Conservation (phyloP, 495 filamentous ascomycete species). For the Aspergillus nanangensis region DNA sequence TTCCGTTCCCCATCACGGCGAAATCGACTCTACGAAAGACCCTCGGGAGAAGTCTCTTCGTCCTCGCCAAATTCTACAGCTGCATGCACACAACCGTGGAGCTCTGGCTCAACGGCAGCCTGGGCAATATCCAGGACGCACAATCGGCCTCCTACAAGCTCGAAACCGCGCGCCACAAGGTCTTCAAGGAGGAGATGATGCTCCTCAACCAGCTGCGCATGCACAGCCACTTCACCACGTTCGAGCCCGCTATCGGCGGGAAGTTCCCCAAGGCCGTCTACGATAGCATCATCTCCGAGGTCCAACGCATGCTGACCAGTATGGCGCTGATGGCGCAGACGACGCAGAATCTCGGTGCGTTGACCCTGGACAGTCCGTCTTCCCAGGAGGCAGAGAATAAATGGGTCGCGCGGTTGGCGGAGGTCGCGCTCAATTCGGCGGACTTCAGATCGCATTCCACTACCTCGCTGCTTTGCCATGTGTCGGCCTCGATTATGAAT, state of each 20-base stretch:
- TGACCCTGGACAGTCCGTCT: conserved; percentile 11
- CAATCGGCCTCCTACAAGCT: conserved; percentile 17
- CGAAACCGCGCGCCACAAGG: conserved; percentile 17
- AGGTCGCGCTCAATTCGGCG: conserved; percentile 26
- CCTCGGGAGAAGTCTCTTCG: conserved; percentile 61
- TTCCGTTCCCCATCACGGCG: conserved; percentile 68
- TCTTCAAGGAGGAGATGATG: conserved; percentile 32
- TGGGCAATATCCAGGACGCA: conserved; percentile 45
- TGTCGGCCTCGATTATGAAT: conserved; percentile 60
- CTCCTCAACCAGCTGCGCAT: conserved; percentile 26
- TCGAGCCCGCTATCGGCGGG: conserved; percentile 32
- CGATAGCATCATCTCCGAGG: conserved; percentile 28
- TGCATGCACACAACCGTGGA: conserved; percentile 63
- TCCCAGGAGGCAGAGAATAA: conserved; percentile 4
- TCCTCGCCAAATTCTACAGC: conserved; percentile 69
- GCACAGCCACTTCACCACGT: conserved; percentile 31
- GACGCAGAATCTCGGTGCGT: conserved; percentile 21
- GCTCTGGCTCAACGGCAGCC: conserved; percentile 50
- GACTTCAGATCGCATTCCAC: conserved; percentile 58
- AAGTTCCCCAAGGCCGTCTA: conserved; percentile 31
- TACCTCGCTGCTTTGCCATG: conserved; percentile 58
- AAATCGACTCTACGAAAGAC: conserved; percentile 62
- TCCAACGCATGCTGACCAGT: conserved; percentile 53
- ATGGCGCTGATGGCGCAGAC: conserved; percentile 61
- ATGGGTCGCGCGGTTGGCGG: conserved; percentile 24